Base-by-base conservation (phyloP, 805 yeast genomes). In the Pichia nakasei region DNA sequence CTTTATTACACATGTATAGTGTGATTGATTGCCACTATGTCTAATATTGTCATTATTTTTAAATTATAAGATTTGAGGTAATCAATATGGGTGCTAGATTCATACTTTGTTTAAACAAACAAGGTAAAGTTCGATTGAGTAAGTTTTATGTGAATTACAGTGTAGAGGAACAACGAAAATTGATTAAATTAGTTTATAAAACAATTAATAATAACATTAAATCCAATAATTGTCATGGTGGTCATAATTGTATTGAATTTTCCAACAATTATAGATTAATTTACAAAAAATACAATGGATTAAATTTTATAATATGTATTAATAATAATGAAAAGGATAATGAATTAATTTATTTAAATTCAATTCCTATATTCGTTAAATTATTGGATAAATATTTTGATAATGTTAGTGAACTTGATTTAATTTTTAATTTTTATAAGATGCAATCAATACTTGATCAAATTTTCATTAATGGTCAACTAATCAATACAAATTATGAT, bases 341-440 rank as follows among this genome's bases (percentile, higher is more conserved):
- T 56, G 97, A 88, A 57, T 72, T 93, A 46, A 76, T 80, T 42
- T 85, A 83, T 55, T 66, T 93, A 41, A 95, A 93, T 48, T 78
- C 85, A 22, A 78, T 91, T 33, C 97, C 91, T 58, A 67, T 89
- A 43, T 76, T 91, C 49, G 97, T 91, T 18, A 96, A 93, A 63
- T 78, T 87, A 9, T 66, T 91, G 44, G 97, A 91, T 60, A 70
- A 80, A 12, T 86, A 81, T 59, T 91, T 91, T 56, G 82, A 87
- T 51, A 87, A 81, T 55, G 97, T 91, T 8, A 89, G 97, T 65
- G 97, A 91, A 63, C 70, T 91, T 52, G 97, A 91, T 60, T 72
- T 93, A 45, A 94, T 93, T 19, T 93, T 89, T 68, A 87, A 88
- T 63, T 91, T 91, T 63, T 81, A 82, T 68, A 86, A 83, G 60